Evolutionary conservation across 116 monocot species (phyloP), one percentile per base, ranked within the genome.

Genomic region (Papilionanthe hybrid): DNA sequence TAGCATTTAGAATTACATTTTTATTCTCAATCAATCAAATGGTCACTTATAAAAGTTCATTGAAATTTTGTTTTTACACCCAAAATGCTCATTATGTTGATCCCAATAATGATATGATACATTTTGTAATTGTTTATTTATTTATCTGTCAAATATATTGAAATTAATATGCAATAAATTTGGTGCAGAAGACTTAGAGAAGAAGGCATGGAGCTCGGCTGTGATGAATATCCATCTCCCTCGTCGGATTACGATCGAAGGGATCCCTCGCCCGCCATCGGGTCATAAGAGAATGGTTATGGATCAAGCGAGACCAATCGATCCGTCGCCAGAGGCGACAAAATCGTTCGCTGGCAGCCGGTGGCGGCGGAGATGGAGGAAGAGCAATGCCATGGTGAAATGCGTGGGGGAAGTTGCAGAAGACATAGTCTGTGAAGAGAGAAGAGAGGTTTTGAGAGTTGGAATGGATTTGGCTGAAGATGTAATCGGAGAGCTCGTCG

Each of bases 391-490:
- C 42, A 79, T 87, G 90, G 91, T 66, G 82, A 86, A 81, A 81
- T 83, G 77, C 44, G 87, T 92, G 42, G 87, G 58, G 9, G 87
- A 90, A 72, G 90, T 92, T 79, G 90, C 87, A 85, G 79, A 84
- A 76, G 83, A 83, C 0, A 83, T 84, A 28, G 47, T 60, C 23
- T 78, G 55, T 67, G 90, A 84, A 79, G 83, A 87, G 85, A 86
- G 78, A 65, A 78, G 80, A 74, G 91, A 93, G 85, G 8, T 53
- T 1, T 90, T 78, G 72, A 81, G 84, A 41, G 83, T 96, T 23
- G 87, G 49, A 58, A 58, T 83, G 74, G 87, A 60, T 49, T 41
- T 96, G 72, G 96, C 88, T 74, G 78, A 79, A 13, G 81, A 75
- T 29, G 88, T 96, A 67, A 57, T 84, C 6, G 79, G 81, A 11